Conservation (phyloP, 176 grass and related monocot species). For the Pontederia paniculata region DNA sequence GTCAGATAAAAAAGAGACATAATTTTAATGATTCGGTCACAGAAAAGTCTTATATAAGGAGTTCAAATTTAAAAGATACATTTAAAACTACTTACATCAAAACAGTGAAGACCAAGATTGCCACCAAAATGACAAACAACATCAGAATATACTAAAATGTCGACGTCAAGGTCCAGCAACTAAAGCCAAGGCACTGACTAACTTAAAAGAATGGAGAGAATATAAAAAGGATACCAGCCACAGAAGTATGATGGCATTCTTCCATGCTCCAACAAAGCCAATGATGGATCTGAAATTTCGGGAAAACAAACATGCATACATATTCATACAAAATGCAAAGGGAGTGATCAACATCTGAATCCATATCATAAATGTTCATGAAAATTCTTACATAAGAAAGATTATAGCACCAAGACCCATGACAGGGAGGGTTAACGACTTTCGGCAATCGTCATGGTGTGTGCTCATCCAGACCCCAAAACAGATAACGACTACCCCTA, state of each 20-base stretch:
- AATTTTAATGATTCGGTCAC: not conserved
- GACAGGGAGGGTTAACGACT: conserved; percentile 70
- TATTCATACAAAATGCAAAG: not conserved
- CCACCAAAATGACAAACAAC: conserved; percentile 71
- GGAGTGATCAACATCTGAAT: not conserved
- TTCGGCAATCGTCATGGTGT: conserved; percentile 76
- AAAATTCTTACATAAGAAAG: conserved; percentile 61
- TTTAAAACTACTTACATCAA: conserved; percentile 58
- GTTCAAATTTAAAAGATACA: not conserved
- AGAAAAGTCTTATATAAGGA: not conserved
- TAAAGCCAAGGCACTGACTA: not conserved
- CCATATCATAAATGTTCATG: not conserved
- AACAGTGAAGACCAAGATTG: conserved; percentile 91
- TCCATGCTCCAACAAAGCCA: conserved; percentile 91
- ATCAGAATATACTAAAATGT: conserved; percentile 76
- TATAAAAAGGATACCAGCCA: conserved; percentile 85
- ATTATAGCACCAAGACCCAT: conserved; percentile 77
- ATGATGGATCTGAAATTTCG: conserved; percentile 59
- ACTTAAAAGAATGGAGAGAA: not conserved
- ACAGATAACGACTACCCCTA: conserved; percentile 66
- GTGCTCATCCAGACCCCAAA: conserved; percentile 93
- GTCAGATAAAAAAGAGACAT: no score
- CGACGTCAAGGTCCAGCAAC: conserved; percentile 34
- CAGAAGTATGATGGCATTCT: conserved; percentile 61
- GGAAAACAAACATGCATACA: not conserved